Base-by-base conservation (phyloP, 2,329 filamentous ascomycete species). In the Nectriaceae sp. region DNA sequence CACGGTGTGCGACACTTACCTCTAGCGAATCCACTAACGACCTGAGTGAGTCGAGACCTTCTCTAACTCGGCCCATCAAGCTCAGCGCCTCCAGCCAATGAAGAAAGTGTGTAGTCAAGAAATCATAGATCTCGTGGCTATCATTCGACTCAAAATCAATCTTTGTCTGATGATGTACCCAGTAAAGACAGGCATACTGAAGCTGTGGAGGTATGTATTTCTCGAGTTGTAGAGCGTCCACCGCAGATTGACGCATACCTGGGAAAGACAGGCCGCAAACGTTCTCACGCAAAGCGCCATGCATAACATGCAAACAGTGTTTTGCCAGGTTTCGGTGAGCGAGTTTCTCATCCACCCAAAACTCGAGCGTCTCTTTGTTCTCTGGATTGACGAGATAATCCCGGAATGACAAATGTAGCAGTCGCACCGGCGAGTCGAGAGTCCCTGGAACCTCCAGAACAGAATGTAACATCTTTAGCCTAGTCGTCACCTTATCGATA, bases 1-100 rank as follows among this genome's bases (percentile, higher is more conserved):
- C n/a, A 36, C 8, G 13, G 8, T n/a, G 33, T 5, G 33, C 6
- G 24, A 31, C 10, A 40, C 38, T 21, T 40, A 33, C 21, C 29
- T 16, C 38, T 26, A 22, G 35, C 39, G 2, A 46, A 40, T 46
- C 37, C 37, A 21, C 26, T 35, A 16, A 13, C 40, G n/a, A 31
- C 15, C n/a, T 42, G 19, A 42, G 21, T 13, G 19, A 31, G 13
- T 31, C 40, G n/a, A 31, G n/a, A 42, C 1, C 52, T 6, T 61
- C 55, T 3, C 42, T 11, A 4, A 20, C 19, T 22, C 60, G 53
- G 11, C 60, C 59, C 31, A 73, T 56, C 6, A 71, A 51, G 40
- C 66, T 66, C 18, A 74, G 53, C 5, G 64, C 67, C 54, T 75
- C 70, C 2, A 75, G 51, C 72, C 70, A 75, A 43, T 75, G 59